phyloP scores from a whole-genome alignment of 225 moss, liverwort and hornwort genomes.

The Antitrichia curtipendula region DNA sequence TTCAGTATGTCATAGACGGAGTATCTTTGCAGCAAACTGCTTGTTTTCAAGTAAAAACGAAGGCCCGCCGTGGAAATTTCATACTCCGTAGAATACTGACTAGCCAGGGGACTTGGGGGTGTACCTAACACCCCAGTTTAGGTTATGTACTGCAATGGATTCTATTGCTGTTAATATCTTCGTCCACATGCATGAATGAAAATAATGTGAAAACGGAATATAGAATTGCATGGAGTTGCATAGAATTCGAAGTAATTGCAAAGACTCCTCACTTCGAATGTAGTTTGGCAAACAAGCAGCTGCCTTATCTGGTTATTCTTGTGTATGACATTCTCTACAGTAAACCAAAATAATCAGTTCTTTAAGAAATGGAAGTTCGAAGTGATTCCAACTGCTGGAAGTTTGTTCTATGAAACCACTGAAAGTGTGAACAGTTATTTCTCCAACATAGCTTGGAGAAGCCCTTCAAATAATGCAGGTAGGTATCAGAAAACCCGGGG shows the following conservation, averaged over 20 bases:
- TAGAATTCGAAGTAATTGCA: neutral
- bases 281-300: neutral
- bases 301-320: neutral
- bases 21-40: neutral
- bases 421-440: neutral
- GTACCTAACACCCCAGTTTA: neutral
- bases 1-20: neutral
- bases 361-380: no score
- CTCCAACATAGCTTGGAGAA: no score
- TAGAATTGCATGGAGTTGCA: neutral
- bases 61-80: no score
- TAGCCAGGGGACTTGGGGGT: no score
- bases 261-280: neutral
- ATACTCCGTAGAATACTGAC: no score
- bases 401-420: neutral
- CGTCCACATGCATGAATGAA: neutral
- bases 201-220: neutral
- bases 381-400: neutral
- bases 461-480: neutral
- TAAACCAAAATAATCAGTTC: no score
- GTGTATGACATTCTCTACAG: neutral
- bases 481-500: neutral
- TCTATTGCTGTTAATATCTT: neutral
- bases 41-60: neutral
- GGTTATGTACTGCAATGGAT: neutral